Evolutionary conservation across 176 grass and related monocot species (phyloP), one percentile per base, ranked within the genome.

Genomic region (Oryza glaberrima): DNA sequence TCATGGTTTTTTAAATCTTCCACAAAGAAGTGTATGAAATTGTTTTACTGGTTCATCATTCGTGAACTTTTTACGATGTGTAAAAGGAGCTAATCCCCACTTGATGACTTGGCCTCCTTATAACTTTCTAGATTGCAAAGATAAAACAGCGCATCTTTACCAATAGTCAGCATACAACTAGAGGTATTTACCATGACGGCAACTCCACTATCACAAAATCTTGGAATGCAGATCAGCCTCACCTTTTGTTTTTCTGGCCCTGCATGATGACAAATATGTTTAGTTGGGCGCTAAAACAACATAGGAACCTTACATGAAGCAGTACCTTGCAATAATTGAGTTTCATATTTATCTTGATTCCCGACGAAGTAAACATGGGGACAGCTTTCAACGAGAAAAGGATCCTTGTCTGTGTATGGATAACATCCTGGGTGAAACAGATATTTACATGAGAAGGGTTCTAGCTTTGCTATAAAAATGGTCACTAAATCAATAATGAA

Each of bases 391-490:
- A 99, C 52, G 11, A 99, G 90, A 83, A 99, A 96, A 80, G 96
- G 96, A 65, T 99, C 96, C 94, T 92, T 99, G 79, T 96, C 91
- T 58, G 93, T 96, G 78, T 96, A 99, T 71, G 96, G 96, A 77
- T 92, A 99, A 34, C 96, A 99, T 83, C 96, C 96, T 99, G 86
- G 44, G 79, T 52, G 25, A 71, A 75, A 90, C 14, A 76, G 22
- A 83, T 26, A 82, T 44, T 74, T 64, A 54, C 11, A n/a, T 81
- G 22, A 85, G 20, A 34, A 77, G 11, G 41, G 41, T 68, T 83
- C 36, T 52, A 83, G 16, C 12, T 15, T 79, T 23, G 23, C 43
- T 68, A 74, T 56, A 48, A 60, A 69, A 80, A 10, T 15, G 16
- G 38, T 6, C 67, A 74, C 16, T 22, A 61, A 32, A 86, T 45